Evolutionary conservation across 306 rosid species (phyloP).

Genomic region (Styphnolobium japonicum): DNA sequence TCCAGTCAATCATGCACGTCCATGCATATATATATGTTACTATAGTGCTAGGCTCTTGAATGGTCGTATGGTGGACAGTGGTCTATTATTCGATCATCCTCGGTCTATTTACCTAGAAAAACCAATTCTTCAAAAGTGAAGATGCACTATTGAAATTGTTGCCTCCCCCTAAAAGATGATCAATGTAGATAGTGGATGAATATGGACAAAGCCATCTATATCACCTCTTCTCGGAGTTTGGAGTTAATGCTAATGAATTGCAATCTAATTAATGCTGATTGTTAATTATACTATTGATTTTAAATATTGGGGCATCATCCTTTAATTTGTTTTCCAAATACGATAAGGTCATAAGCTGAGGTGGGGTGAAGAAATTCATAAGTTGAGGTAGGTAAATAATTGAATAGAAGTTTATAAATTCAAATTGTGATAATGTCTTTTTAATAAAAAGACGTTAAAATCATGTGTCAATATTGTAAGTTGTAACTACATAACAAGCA

Average conservation of each 20-base stretch:
- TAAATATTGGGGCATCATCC: neutral
- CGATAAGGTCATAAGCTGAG: neutral
- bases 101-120: neutral
- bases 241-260: neutral
- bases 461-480: neutral
- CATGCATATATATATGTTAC: conserved; percentile 7
- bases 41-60: neutral
- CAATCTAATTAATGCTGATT: neutral
- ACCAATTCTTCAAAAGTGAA: conserved; percentile 1
- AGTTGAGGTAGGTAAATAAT: neutral
- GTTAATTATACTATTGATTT: neutral
- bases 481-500: neutral
- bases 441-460: neutral
- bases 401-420: neutral
- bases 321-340: neutral
- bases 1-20: conserved; percentile 26
- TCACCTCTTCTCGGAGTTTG: neutral
- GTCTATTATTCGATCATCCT: neutral
- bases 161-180: conserved; percentile 18
- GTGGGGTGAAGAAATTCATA: neutral
- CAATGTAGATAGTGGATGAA: conserved; percentile 12
- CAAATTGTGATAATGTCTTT: neutral
- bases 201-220: conserved; percentile 33
- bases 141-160: conserved; percentile 15
- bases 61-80: conserved; percentile 2